Base-by-base conservation (phyloP, 768 basidiomycete genomes). In the Boletus reticulatus region DNA sequence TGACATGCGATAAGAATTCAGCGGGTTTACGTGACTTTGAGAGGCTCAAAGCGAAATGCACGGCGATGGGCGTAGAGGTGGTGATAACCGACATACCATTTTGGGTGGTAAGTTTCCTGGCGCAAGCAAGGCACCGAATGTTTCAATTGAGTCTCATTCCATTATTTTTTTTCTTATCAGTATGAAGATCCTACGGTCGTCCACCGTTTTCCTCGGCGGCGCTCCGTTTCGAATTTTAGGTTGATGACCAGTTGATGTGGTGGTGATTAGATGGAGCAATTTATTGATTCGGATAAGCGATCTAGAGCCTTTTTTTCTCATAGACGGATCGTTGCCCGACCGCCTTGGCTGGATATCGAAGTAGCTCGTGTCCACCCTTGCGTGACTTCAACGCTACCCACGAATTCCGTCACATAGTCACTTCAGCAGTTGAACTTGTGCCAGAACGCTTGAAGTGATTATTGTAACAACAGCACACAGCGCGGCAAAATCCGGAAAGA, bases 171-270 rank as follows among this genome's bases (percentile, higher is more conserved):
- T 39, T 8, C 24, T 31, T 24, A 13, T 41, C 58, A 78, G 76
- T 59, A 60, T 17, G 76, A 78, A 45, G 75, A 78, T 47, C 73
- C 75, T 38, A 66, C 75, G 3, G 56, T 62, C 6, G 60, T 71
- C 17, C 47, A 51, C 11, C 61, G 59, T 6, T 76, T 76, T 53
- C 78, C 78, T 45, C 69, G 75, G 3, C 60, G 68, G 17, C 68
- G 65, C 38, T 74, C 73, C 1, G 63, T 72, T 1, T 68, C 70
- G 5, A 76, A 76, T 52, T 75, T 78, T 53, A 59, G 55, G 42
- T 48, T 66, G 43, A 78, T 75, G 78, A 47, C 36, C 4, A 29
- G 34, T 36, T 57, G 48, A 61, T 5, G 46, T 1, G 1, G 43
- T 34, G 52, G 61, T 4, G 51, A 65, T 53, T 52, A 39, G 34